These are phyloP conservation scores for Sporodiniella umbellata DNA, from an alignment of 371 early-diverging fungal species.

Conservation along the genomic window DNA sequence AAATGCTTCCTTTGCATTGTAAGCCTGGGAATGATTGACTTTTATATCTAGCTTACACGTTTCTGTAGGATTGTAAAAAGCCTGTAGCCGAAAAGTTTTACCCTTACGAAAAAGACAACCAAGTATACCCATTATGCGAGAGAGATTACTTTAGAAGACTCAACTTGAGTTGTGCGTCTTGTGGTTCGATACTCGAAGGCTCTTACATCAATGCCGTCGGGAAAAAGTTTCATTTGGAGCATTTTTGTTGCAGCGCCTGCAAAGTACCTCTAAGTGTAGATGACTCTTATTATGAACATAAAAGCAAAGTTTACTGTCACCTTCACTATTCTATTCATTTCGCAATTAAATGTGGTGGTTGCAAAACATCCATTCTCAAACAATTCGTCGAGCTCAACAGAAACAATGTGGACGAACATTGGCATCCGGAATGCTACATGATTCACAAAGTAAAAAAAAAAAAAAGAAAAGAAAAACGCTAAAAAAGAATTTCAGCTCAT, in stretches of 20 bases:
- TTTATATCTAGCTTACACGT: slow-evolving; percentile 1
- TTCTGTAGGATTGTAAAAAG: slow-evolving; percentile 76
- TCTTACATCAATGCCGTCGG: slow-evolving; percentile 91
- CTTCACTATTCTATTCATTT: slow-evolving; percentile 88
- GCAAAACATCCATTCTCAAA: slow-evolving; percentile 90
- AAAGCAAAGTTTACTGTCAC: slow-evolving; percentile 89
- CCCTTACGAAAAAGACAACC: slow-evolving; percentile 63
- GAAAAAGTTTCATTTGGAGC: slow-evolving; percentile 93
- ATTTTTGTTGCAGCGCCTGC: slow-evolving; percentile 95
- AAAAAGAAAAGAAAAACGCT: not conserved
- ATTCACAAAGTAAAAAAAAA: slow-evolving; percentile 72
- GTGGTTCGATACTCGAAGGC: slow-evolving; percentile 86
- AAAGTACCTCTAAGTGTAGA: slow-evolving; percentile 91
- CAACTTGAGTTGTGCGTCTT: slow-evolving; percentile 85
- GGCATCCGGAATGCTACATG: slow-evolving; percentile 99
- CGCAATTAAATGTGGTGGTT: slow-evolving; percentile 91
- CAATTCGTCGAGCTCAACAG: slow-evolving; percentile 91
- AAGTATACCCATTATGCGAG: slow-evolving; percentile 73
- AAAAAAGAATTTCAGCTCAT: not conserved
- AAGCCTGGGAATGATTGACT: slow-evolving; percentile 14
- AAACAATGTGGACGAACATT: slow-evolving; percentile 80
- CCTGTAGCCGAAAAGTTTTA: slow-evolving; percentile 90
- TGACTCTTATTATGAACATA: slow-evolving; percentile 94
- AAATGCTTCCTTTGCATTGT: slow-evolving; percentile 93
- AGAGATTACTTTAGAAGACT: slow-evolving; percentile 85